phyloP scores from a whole-genome alignment of 331 rosid species.

The Quercus lobata region DNA sequence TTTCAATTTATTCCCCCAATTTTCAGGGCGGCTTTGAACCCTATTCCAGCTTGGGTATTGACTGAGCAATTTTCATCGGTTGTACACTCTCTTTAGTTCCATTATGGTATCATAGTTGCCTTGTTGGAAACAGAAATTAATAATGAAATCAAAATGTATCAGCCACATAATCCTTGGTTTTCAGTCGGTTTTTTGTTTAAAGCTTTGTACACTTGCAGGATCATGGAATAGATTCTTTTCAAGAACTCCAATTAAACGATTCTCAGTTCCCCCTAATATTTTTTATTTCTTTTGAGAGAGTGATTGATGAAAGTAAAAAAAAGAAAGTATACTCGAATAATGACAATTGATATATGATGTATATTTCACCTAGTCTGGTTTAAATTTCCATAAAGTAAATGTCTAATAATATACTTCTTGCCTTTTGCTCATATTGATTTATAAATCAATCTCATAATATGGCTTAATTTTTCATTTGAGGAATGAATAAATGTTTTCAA shows the following conservation, averaged over 20 bases:
- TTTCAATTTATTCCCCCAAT: conserved; percentile 15
- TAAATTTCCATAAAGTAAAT: neutral
- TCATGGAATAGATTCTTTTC: neutral
- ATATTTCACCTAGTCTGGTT: neutral
- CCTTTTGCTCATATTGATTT: too few relatives aligned
- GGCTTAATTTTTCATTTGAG: too few relatives aligned
- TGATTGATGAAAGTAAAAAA: neutral
- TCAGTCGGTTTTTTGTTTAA: neutral
- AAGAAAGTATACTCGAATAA: neutral
- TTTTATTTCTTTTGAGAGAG: neutral
- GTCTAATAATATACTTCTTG: neutral
- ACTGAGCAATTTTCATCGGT: conserved; percentile 51
- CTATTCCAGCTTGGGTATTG: conserved; percentile 87
- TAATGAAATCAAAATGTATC: neutral
- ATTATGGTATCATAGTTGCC: conserved; percentile 17
- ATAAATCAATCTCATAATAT: too few relatives aligned
- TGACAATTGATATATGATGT: neutral
- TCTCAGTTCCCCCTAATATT: neutral
- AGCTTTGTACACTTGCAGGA: neutral
- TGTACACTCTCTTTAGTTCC: conserved; percentile 36
- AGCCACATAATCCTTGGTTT: neutral
- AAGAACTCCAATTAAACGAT: neutral
- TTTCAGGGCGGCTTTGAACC: conserved; percentile 88
- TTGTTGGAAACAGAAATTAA: neutral
- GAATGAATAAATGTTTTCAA: too few relatives aligned